Evolutionary conservation across 805 yeast genomes (phyloP), one percentile per base, ranked within the genome.

Genomic region (Lachancea sp.): DNA sequence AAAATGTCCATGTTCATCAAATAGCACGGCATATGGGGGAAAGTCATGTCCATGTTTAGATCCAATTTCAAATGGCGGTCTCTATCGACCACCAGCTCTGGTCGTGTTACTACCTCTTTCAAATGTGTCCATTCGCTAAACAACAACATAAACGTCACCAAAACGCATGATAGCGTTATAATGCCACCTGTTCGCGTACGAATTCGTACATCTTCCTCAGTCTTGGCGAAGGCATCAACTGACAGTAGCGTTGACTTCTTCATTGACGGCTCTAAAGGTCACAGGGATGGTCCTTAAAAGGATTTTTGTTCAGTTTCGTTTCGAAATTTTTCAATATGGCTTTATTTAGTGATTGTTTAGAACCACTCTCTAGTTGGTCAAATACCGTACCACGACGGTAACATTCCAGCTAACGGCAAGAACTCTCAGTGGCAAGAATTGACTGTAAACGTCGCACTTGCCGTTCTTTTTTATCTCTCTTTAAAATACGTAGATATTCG

Each of bases 151-250:
- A 81, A 41, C 13, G 86, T 79, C 2, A 83, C 68, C 5, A 77
- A 37, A 2, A 77, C 54, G 54, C 96, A 83, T 2, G 76, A 65
- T 30, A 92, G 54, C 2, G 97, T 87, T 54, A 92, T 84, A 20
- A 87, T 53, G 2, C 96, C 98, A 39, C 98, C 98, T 7, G 90
- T 72, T 4, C 90, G 73, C 3, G 98, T 92, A 47, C 83, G 78
- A 45, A 92, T 77, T 37, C 85, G 75, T 7, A 95, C 94, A 60
- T 92, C 98, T 56, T 90, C 97, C 25, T 86, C 89, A 4, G 97
- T 85, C 64, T 89, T 90, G 21, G 95, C 75, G 58, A 90, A 89
- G n/a, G 90, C 95, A 63, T 89, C 97, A 44, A 84, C 67, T 31
- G 80, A 76, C 36, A 84, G 44, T 25, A 69, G 52, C 19, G 53